phyloP scores from a whole-genome alignment of 805 yeast genomes.

The Phaffomyces antillensis region DNA sequence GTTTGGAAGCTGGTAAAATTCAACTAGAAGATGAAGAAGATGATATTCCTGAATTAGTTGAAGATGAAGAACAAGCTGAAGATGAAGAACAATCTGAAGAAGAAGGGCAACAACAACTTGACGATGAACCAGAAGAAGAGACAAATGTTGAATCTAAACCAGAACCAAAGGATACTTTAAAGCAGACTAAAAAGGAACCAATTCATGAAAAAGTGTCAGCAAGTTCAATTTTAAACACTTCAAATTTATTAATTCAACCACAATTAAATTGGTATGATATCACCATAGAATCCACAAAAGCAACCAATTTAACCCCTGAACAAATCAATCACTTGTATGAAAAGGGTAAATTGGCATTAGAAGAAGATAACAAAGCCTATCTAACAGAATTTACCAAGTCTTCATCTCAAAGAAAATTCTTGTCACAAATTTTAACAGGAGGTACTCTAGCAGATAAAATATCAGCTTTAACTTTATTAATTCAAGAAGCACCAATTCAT shows the following conservation, averaged over 20 bases:
- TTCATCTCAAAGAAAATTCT: slow-evolving; percentile 78
- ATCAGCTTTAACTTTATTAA: slow-evolving; percentile 83
- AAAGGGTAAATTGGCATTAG: slow-evolving; percentile 60
- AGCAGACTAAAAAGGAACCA: slow-evolving; percentile 18
- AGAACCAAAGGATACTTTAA: slow-evolving; percentile 14
- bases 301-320: slow-evolving; percentile 32
- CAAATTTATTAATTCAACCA: slow-evolving; percentile 51
- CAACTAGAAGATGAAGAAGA: slow-evolving; percentile 30
- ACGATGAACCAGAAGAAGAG: slow-evolving; percentile 8
- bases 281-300: slow-evolving; percentile 30
- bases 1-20: slow-evolving; percentile 37
- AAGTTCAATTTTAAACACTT: slow-evolving; percentile 41
- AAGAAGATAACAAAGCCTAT: slow-evolving; percentile 64
- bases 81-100: slow-evolving; percentile 20
- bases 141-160: slow-evolving; percentile 17
- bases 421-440: slow-evolving; percentile 77
- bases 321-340: slow-evolving; percentile 55
- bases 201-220: slow-evolving; percentile 25
- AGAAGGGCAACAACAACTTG: slow-evolving; percentile 22
- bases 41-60: slow-evolving; percentile 35
- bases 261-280: slow-evolving; percentile 72
- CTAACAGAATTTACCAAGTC: slow-evolving; percentile 66
- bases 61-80: slow-evolving; percentile 22
- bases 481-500: slow-evolving; percentile 94
- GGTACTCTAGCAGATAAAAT: slow-evolving; percentile 96